Conservation (phyloP, 1,284 basidiomycete species). For the Cryptococcus jaspeensis region DNA sequence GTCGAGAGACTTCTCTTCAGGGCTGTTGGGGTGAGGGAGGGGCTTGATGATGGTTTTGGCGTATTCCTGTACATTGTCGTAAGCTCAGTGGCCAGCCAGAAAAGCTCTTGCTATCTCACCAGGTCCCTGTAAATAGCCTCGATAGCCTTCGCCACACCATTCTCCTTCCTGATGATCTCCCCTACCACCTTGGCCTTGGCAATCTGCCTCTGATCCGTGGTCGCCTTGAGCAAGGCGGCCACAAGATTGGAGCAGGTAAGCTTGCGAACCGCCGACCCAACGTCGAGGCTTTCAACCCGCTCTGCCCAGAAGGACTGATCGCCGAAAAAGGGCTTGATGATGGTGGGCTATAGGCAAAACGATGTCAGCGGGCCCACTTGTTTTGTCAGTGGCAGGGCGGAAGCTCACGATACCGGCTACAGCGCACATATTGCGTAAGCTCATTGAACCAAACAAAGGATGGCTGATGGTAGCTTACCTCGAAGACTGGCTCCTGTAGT, state of each 20-base stretch:
- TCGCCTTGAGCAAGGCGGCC: constrained; percentile 74
- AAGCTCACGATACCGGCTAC: constrained; percentile 39
- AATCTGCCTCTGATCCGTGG: constrained; percentile 83
- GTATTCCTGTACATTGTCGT: constrained; percentile 59
- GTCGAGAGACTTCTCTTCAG: constrained; percentile 16
- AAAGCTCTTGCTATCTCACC: constrained; percentile 18
- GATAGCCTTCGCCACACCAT: constrained; percentile 81
- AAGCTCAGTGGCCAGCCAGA: neutral
- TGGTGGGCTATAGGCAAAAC: constrained; percentile 64
- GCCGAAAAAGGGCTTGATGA: constrained; percentile 96
- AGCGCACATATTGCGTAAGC: neutral
- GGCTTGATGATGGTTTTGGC: constrained; percentile 76
- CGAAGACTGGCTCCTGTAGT: constrained; percentile 90
- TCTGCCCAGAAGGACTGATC: constrained; percentile 98
- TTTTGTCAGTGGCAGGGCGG: neutral
- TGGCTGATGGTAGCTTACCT: constrained; percentile 55
- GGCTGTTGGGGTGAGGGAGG: constrained; percentile 1
- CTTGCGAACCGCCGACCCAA: constrained; percentile 81
- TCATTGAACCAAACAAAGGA: neutral
- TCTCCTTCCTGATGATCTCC: constrained; percentile 79
- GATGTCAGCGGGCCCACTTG: constrained; percentile 15
- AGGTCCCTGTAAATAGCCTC: constrained; percentile 90
- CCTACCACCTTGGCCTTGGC: constrained; percentile 77
- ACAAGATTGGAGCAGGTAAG: constrained; percentile 74
- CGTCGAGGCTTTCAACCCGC: constrained; percentile 86